These are phyloP conservation scores for Ascomycota sp. DNA, from an alignment of 2,329 filamentous ascomycete genomes.

Conservation along the genomic window DNA sequence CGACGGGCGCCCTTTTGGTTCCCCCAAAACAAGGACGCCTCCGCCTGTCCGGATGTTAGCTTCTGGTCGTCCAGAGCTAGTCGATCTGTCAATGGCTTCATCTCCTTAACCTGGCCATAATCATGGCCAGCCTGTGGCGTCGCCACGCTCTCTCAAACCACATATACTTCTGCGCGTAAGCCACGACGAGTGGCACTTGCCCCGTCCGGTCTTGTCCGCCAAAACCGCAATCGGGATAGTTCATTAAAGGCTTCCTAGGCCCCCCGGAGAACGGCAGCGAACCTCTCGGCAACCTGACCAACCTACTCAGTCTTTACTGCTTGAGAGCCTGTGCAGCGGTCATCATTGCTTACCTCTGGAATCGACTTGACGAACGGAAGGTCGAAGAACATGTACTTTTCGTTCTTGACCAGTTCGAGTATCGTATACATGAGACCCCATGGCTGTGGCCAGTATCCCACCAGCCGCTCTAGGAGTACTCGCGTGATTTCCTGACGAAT, in stretches of 20 bases:
- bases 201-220: too few species aligned
- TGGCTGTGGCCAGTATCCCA: constrained; percentile 78
- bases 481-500: constrained; percentile 81
- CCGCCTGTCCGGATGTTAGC: constrained; percentile 1
- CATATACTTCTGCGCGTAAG: too few species aligned
- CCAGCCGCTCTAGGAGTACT: constrained; percentile 66
- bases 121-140: neutral
- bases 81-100: neutral
- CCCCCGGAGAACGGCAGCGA: constrained; percentile 14
- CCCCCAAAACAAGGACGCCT: constrained; percentile 8
- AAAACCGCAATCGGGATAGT: too few species aligned
- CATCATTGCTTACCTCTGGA: constrained; percentile 45
- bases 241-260: constrained; percentile 5
- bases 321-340: neutral
- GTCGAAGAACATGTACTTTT: constrained; percentile 77
- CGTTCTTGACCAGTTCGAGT: constrained; percentile 76
- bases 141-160: neutral
- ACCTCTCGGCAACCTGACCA: constrained; percentile 14
- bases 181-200: too few species aligned
- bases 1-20: constrained; percentile 1
- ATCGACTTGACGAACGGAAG: constrained; percentile 75
- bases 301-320: constrained; percentile 2
- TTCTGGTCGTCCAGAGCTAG: neutral
- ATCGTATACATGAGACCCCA: constrained; percentile 85
- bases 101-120: neutral